phyloP scores from a whole-genome alignment of 139 green algal species.

The Chlamydomonas sphaeroides region DNA sequence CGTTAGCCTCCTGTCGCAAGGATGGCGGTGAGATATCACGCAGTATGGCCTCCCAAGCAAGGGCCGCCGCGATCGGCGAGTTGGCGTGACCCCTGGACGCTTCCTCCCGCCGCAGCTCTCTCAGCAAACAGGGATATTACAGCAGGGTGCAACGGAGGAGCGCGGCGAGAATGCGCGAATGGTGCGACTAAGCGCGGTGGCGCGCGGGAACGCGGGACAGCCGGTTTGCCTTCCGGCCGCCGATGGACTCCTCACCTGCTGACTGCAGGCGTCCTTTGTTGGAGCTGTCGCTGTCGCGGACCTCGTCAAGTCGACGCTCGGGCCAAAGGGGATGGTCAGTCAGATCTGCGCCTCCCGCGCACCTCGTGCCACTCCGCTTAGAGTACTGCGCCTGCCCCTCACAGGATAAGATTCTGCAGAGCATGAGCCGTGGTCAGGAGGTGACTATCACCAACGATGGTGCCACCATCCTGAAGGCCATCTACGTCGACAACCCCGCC shows the following conservation, averaged over 20 bases:
- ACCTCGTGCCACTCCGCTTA: not conserved
- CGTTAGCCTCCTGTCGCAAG: too few species aligned
- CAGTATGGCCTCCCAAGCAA: too few species aligned
- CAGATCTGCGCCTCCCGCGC: not conserved
- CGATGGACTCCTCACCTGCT: too few species aligned
- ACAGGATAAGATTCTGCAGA: slow-evolving; percentile 99
- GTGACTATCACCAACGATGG: slow-evolving; percentile 99
- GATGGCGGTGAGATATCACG: too few species aligned
- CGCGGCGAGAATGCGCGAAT: slow-evolving; percentile 94
- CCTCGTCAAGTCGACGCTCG: slow-evolving; percentile 97
- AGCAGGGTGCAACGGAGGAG: slow-evolving; percentile 88
- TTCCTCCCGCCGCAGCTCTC: slow-evolving; percentile 39
- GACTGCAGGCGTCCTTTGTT: slow-evolving; percentile 89
- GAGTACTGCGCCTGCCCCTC: too few species aligned
- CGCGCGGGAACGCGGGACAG: not conserved
- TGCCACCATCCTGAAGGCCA: slow-evolving; percentile 96
- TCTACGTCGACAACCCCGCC: slow-evolving; percentile 98
- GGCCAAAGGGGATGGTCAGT: slow-evolving; percentile 96
- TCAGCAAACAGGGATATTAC: slow-evolving; percentile 56
- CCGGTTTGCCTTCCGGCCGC: not conserved
- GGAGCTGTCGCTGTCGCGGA: slow-evolving; percentile 98
- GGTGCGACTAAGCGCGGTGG: slow-evolving; percentile 60
- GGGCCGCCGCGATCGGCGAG: too few species aligned
- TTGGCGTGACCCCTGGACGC: too few species aligned
- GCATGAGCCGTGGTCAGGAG: slow-evolving; percentile 81